Percentiles rank a stretch among this genome's conserved stretches.
These are phyloP conservation scores for Eutrema yunnanense DNA, from an alignment of 345 rosid species.

Conservation along the genomic window DNA sequence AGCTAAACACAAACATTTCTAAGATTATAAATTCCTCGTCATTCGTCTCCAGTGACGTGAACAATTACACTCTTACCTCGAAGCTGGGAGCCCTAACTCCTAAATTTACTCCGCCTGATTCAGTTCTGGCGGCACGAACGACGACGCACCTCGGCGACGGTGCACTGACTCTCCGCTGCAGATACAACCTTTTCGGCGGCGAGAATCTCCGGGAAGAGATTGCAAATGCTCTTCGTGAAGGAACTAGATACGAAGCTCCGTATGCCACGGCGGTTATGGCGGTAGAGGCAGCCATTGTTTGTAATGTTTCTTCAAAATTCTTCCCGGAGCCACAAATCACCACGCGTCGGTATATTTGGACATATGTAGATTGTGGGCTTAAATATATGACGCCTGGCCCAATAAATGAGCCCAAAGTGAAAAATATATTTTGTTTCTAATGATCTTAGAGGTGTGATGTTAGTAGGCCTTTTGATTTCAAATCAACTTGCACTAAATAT, in stretches of 20 bases:
- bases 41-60: neutral
- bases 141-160: conserved; percentile 33
- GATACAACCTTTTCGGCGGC: conserved; percentile 22
- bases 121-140: conserved; percentile 58
- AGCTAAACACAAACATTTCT: conserved; percentile 34
- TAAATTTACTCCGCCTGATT: conserved; percentile 51
- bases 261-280: conserved; percentile 15
- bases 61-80: conserved; percentile 35
- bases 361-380: neutral
- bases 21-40: neutral
- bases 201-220: conserved; percentile 1
- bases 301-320: neutral
- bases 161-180: conserved; percentile 27
- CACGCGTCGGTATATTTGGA: neutral
- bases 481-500: neutral
- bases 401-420: neutral
- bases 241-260: conserved; percentile 15
- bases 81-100: conserved; percentile 67
- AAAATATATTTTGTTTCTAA: neutral
- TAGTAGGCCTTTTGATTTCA: neutral
- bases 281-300: conserved; percentile 39
- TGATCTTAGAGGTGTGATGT: conserved; percentile 14
- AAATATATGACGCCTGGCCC: neutral
- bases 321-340: neutral
- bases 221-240: conserved; percentile 4